phyloP scores from a whole-genome alignment of 257 asterid genomes.

The Ligustrum vulgare region DNA sequence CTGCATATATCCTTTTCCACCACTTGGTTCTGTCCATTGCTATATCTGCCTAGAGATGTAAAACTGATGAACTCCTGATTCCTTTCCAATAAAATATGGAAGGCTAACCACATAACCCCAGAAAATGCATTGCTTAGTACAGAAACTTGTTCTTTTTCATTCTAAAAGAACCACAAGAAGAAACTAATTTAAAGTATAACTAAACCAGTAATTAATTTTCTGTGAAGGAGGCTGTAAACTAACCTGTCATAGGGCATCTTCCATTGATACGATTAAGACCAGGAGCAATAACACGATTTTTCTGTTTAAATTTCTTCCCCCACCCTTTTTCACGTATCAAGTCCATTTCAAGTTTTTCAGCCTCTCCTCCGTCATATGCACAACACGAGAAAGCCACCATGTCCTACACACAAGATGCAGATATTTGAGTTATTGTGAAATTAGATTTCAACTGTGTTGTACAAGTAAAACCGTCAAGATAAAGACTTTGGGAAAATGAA shows the following conservation, averaged over 20 bases:
- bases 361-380: constrained; percentile 64
- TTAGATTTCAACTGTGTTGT: background rate
- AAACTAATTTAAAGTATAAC: background rate
- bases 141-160: background rate
- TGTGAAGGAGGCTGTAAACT: constrained; percentile 14
- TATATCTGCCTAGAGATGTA: background rate
- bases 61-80: background rate
- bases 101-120: background rate
- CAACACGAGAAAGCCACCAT: constrained; percentile 97
- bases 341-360: constrained; percentile 68
- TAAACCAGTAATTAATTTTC: background rate
- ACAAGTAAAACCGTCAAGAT: background rate
- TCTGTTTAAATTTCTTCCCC: constrained; percentile 64
- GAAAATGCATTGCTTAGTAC: background rate
- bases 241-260: constrained; percentile 96
- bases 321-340: constrained; percentile 67
- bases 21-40: background rate
- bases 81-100: background rate
- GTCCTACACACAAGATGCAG: constrained; percentile 50
- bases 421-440: background rate
- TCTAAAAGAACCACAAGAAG: background rate
- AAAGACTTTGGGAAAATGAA: background rate
- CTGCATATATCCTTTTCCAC: background rate
- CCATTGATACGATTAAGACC: constrained; percentile 73
- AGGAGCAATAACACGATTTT: constrained; percentile 49